phyloP scores from a whole-genome alignment of 2,329 filamentous ascomycete species.

The Alternaria brassicicola region DNA sequence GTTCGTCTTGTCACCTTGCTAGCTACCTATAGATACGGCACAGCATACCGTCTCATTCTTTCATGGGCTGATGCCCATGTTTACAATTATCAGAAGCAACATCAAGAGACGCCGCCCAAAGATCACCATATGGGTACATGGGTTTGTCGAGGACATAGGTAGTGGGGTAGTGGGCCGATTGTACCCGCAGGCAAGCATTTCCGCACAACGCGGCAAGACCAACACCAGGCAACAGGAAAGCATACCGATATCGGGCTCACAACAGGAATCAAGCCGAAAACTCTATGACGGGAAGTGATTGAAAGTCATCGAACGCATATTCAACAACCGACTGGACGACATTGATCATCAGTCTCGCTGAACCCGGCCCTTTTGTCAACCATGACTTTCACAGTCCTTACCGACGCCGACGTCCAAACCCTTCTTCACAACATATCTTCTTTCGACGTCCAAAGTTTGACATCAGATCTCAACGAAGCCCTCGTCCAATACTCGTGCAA shows the following conservation, averaged over 20 bases:
- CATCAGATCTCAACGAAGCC: slow-evolving; percentile 25
- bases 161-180: not conserved
- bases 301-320: not conserved
- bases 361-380: not conserved
- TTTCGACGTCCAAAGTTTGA: slow-evolving; percentile 1
- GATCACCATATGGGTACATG: not conserved
- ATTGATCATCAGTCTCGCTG: not conserved
- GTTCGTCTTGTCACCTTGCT: not conserved
- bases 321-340: not conserved
- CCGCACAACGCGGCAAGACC: not conserved
- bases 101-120: not conserved
- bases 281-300: no score
- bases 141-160: not conserved
- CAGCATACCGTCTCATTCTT: slow-evolving; percentile 9
- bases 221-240: not conserved
- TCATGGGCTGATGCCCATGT: slow-evolving; percentile 15
- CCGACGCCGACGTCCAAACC: slow-evolving; percentile 31
- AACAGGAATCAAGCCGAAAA: no score
- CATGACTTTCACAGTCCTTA: slow-evolving; percentile 24
- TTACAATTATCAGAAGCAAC: not conserved
- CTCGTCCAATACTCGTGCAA: slow-evolving; percentile 36
- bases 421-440: slow-evolving; percentile 45
- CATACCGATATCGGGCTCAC: not conserved
- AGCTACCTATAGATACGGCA: not conserved
- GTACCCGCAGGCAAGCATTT: not conserved